Evolutionary conservation across 345 rosid species (phyloP), one percentile per base, ranked within the genome.

Genomic region (Rhizophora mangle): DNA sequence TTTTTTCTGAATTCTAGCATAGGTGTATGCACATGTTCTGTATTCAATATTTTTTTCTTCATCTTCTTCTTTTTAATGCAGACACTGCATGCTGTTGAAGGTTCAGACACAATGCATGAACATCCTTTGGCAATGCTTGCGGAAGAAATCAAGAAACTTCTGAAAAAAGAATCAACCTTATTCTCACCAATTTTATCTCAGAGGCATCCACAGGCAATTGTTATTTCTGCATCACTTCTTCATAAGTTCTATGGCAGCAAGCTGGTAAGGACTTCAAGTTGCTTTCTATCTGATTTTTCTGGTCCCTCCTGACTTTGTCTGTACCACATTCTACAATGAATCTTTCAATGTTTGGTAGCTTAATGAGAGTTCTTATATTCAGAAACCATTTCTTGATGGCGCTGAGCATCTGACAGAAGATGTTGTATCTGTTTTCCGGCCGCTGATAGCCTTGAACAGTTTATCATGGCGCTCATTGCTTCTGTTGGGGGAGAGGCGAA

Each of bases 361-460:
- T 60, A 69, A 52, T 29, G 27, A 6, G 2, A 52, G 59, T 67
- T 76, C 63, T 62, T 68, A 22, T 84, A 66, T 80, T 76, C 91
- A 95, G 99, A 95, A 88, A 90, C 96, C 99, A 61, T 95, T 95
- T 79, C 87, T 86, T 72, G 96, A 92, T 79, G 80, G 82, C 68
- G 88, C 87, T 65, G 96, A 95, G 74, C 93, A 91, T 70, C 79
- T 95, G 81, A 92, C 96, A 18, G 99, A 95, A 83, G 99, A 89
- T 74, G 90, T 83, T 24, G 92, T 84, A 66, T 87, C 96, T 80
- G 99, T 95, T 90, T 92, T 68, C 99, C 97, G 5, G 84, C 80
- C 68, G 97, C 99, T 53, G 92, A 92, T 85, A 83, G 82, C 79
- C 96, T 95, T 77, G 99, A 95, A 86, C 93, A 82, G 77, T 87